Evolutionary conservation across 2,329 filamentous ascomycete genomes (phyloP), one percentile per base, ranked within the genome.

Genomic region (Blastomyces gilchristii): DNA sequence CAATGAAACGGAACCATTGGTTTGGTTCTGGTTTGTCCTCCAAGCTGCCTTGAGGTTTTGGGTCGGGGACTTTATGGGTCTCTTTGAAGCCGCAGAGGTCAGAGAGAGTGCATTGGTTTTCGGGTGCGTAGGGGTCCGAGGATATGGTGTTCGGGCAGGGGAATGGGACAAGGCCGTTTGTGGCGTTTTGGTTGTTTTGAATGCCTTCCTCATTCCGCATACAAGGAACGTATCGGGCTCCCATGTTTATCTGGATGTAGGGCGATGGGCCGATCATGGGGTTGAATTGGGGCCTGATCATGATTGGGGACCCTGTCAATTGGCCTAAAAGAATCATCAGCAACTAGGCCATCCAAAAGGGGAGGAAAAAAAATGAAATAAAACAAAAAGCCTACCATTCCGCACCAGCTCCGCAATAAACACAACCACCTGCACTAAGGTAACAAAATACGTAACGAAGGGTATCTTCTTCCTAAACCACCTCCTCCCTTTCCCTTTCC

Each of bases 1-100:
- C 79, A 71, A 99, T 97, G 79, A 99, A 97, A 65, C 94, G 89
- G 77, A 85, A 99, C 94, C 94, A 99, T 75, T 99, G 94, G 72
- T 97, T 87, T 0, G 94, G 94, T 65, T 85, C 82, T 1, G 87
- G 79, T 11, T 74, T 73, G 64, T 87, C 81, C 68, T 85, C 82
- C 60, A 83, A 71, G 53, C 77, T 74, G 52, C 79, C 78, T 34
- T 73, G 73, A 22, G 74, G 69, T 2, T 79, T 71, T 9, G 89
- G 88, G 67, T 91, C 84, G 0, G 86, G 87, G 6, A 91, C 86
- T 64, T 88, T 88, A 63, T 82, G 82, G 43, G n/a, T 31, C 4
- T 31, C 16, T 8, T 11, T 34, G 70, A 97, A 94, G 37, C 92
- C 92, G 74, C 94, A 99, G 18, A 96, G 82, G 18, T 93, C 79